Base-by-base conservation (phyloP, 176 grass and related monocot species). In the Carex myosuroides region DNA sequence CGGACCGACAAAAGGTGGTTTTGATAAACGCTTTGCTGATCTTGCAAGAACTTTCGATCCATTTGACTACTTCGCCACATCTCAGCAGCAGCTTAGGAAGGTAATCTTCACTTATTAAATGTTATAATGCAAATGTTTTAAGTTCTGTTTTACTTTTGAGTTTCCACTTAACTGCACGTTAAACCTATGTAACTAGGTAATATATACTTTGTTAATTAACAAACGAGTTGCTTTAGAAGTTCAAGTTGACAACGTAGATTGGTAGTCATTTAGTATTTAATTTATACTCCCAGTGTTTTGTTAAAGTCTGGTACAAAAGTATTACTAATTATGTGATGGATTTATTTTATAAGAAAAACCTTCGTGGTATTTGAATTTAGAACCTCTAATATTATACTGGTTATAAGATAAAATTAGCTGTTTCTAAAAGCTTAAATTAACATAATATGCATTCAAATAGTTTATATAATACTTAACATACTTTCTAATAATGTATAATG, bases 1-100 rank as follows among this genome's bases (percentile, higher is more conserved):
- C 26, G 77, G 63, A 46, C 68, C 52, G 13, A 64, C 81, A 7
- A 16, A 70, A 54, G 11, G 13, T 16, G 85, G 60, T 67, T 52
- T 97, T 70, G 85, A 75, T 77, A 65, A 6, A 57, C 77, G 53
- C 32, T 87, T 92, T 60, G 88, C 88, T 87, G 81, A 85, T 56
- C 64, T 99, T 37, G 85, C 89, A 30, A 84, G 86, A 35, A 83
- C 88, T 4, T 78, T 88, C 13, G 86, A 85, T 85, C 89, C 89
- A 1, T 90, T 95, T 68, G 63, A 92, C 18, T 88, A 86, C 24
- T 77, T 95, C 1, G 91, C 81, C 14, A 52, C 26, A 57, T 89
- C 96, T 78, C 89, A 92, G 70, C 57, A 82, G 7, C 89, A 72
- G 81, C 89, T 95, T 73, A 54, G 83, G 58, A 79, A 85, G 48